A percentile compares a stretch with the other conserved stretches of the same genome.
Conservation (phyloP, 306 rosid species). For the Hippophae rhamnoides region DNA sequence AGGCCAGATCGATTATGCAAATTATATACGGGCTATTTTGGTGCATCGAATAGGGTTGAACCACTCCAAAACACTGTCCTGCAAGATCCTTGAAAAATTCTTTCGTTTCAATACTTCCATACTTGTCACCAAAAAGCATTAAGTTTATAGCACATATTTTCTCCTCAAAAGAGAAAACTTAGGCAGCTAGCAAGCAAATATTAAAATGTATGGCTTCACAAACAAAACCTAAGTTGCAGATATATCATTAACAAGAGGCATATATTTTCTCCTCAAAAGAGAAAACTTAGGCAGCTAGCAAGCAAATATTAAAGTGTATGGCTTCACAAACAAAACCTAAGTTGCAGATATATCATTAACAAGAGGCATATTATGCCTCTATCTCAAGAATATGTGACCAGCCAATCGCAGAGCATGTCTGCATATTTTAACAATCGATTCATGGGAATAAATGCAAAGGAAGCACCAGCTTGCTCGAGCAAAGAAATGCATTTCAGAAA, state of each 20-base stretch:
- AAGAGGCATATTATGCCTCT: not conserved
- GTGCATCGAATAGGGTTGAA: too few species aligned
- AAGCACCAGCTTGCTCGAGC: not conserved
- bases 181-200: too few species aligned
- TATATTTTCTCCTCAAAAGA: not conserved
- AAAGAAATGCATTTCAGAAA: conserved; percentile 1
- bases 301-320: too few species aligned
- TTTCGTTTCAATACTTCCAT: too few species aligned
- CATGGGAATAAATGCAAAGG: conserved; percentile 4
- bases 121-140: too few species aligned
- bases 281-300: too few species aligned
- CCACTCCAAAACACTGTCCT: too few species aligned
- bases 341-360: not conserved
- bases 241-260: not conserved
- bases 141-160: too few species aligned
- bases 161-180: too few species aligned
- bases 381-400: not conserved
- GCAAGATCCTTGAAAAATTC: too few species aligned
- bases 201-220: not conserved
- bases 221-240: not conserved
- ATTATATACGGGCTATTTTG: too few species aligned
- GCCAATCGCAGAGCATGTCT: not conserved
- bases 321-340: not conserved
- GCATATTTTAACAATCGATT: not conserved
- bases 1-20: too few species aligned